Conservation (phyloP, 2,329 filamentous ascomycete species). For the Fusarium agapanthi region DNA sequence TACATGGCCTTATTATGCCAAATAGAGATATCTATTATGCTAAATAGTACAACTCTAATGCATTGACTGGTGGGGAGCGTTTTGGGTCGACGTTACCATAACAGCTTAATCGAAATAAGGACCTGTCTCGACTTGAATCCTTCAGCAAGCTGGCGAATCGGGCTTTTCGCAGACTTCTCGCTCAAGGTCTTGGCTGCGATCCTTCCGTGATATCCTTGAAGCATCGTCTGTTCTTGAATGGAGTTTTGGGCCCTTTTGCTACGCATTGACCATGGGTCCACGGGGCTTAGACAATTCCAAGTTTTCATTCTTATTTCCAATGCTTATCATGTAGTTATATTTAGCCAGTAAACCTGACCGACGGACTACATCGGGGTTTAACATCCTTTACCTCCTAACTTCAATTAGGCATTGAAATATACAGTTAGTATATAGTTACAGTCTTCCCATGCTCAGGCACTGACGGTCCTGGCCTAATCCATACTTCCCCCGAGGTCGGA, state of each 20-base stretch:
- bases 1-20: no score
- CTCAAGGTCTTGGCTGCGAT: background rate
- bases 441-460: background rate
- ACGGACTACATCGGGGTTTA: background rate
- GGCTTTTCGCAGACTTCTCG: background rate
- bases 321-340: background rate
- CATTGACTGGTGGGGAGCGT: background rate
- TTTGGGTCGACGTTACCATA: background rate
- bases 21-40: no score
- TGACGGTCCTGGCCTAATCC: fast-evolving
- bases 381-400: fast-evolving
- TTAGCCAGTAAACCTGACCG: background rate
- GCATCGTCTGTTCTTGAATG: background rate
- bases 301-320: background rate
- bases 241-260: background rate
- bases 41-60: no score
- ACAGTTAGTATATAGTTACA: fast-evolving
- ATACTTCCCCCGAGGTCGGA: background rate
- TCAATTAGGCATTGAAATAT: fast-evolving
- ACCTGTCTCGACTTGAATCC: background rate
- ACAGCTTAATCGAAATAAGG: conserved; percentile 8
- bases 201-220: background rate
- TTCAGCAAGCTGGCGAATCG: background rate
- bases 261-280: background rate
- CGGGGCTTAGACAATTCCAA: background rate